Evolutionary conservation across 352 stramenopile genomes (phyloP), one percentile per base, ranked within the genome.

Genomic region (Plasmopara muralis): DNA sequence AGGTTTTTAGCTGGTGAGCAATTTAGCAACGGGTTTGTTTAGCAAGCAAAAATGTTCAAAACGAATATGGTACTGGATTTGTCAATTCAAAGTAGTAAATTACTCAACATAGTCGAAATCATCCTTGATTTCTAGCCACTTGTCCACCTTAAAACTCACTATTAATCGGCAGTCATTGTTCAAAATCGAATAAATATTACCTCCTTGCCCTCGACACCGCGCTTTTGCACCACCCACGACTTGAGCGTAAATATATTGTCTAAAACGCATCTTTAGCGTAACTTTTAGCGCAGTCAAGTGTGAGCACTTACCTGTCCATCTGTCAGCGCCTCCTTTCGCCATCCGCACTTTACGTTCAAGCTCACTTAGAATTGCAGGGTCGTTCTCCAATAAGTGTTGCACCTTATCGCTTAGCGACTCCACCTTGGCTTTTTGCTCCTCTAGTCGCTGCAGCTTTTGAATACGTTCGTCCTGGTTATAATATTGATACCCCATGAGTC

Each of bases 51-150:
- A 25, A 25, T 25, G 20, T 25, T 3, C 20, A 25, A 25, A 25
- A 25, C 20, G 20, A 25, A 3, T 25, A 25, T 25, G 1, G 20
- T 25, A 18, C 37, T 18, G n/a, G 1, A 18, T 41, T 16, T 4
- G n/a, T 41, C 31, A 35, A 35, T 35, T 12, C 1, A 13, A n/a
- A 16, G 14, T 41, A 25, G 20, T 25, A 25, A 25, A 25, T n/a
- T 18, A 41, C 37, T 41, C 20, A 25, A 93, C 56, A 44, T 93
- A 93, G 64, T 93, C 83, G 44, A 93, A 93, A 51, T 93, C 80
- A 51, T 93, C 83, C 41, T 89, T 83, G 46, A 93, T 83, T 5
- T 72, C 80, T 8, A 93, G 77, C 83, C 80, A 91, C 57, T 93
- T 93, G 62, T 93, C 78, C 28, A 87, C 76, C 77, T 89, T 50